These are phyloP conservation scores for Pyrenochaeta sp. DNA, from an alignment of 2,329 filamentous ascomycete genomes.

Conservation along the genomic window DNA sequence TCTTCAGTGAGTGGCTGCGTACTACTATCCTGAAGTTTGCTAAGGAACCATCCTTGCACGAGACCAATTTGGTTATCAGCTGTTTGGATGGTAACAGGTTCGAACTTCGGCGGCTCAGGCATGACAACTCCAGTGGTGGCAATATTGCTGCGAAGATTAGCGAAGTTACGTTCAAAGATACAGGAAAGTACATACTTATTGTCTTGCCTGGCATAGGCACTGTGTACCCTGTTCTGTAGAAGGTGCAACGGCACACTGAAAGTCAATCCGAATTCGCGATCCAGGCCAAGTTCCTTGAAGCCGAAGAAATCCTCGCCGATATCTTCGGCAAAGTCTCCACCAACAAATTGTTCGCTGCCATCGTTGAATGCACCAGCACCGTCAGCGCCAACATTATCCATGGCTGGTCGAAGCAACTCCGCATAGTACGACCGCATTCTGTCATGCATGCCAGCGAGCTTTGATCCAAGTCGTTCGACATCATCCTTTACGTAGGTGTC, in stretches of 20 bases:
- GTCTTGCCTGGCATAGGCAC: conserved; percentile 80
- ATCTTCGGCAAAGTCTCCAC: conserved; percentile 96
- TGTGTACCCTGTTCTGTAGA: conserved; percentile 88
- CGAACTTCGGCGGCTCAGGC: conserved; percentile 71
- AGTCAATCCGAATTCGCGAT: conserved; percentile 87
- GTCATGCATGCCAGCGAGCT: conserved; percentile 85
- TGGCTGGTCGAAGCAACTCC: conserved; percentile 90
- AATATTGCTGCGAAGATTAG: conserved; percentile 60
- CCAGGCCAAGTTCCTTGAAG: conserved; percentile 92
- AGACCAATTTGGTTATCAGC: conserved; percentile 84
- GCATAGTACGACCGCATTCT: conserved; percentile 92
- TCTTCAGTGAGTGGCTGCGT: conserved; percentile 89
- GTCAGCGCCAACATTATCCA: conserved; percentile 78
- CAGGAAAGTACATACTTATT: conserved; percentile 56
- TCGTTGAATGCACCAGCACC: conserved; percentile 93
- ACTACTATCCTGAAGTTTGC: conserved; percentile 83
- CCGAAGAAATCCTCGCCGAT: conserved; percentile 99
- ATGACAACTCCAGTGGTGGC: conserved; percentile 69
- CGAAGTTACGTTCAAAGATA: conserved; percentile 2
- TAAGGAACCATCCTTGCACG: conserved; percentile 88
- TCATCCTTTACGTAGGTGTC: conserved; percentile 93
- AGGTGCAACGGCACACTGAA: conserved; percentile 93
- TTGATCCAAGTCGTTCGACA: conserved; percentile 81
- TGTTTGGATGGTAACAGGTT: conserved; percentile 80
- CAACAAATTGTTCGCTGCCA: conserved; percentile 94